Evolutionary conservation across 192 early-diverging fungal species (phyloP), one percentile per base, ranked within the genome.

Genomic region (Umbelopsis sp.): DNA sequence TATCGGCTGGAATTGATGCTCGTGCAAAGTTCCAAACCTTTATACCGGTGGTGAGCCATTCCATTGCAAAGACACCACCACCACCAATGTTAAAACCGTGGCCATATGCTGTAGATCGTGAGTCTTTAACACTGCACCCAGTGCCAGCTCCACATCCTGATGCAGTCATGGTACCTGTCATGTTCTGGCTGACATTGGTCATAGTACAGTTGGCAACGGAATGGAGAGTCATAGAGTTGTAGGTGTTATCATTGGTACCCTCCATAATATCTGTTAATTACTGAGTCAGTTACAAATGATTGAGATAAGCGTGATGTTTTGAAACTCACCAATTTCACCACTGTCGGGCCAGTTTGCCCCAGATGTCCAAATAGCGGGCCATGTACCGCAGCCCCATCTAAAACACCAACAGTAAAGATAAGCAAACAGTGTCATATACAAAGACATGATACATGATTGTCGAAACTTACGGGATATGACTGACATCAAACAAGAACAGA

Each of bases 281-380:
- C 2, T 2, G 2, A 25, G 27, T 35, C 25, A 18, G 15, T 61
- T 18, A 55, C 23, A 37, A 15, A 4, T 18, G 30, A 1, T 10
- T 61, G 15, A 33, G 0, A 10, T 18, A 37, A 18, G 3, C 16
- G 3, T 35, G 55, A 15, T 8, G 1, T 27, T 61, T 25, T 16
- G 27, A 1, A 16, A 25, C 9, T 61, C 30, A 35, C 55, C 70
- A 66, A 85, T 86, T 78, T 85, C 83, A 1, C 84, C 84, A 33
- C 35, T 23, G 49, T 70, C 53, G 15, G 83, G 83, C 81, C 83
- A 85, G 23, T 76, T 73, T 47, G 49, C n/a, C 2, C 81, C 84
- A 21, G 77, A 49, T 23, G 71, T 74, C 83, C 84, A 85, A 49
- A 85, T 69, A 20, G 84, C 81, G 22, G 84, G 83, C 67, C 84